A percentile compares a stretch with the other conserved stretches of the same genome.
Conservation (phyloP, 345 rosid species). For the Lumnitzera littorea region DNA sequence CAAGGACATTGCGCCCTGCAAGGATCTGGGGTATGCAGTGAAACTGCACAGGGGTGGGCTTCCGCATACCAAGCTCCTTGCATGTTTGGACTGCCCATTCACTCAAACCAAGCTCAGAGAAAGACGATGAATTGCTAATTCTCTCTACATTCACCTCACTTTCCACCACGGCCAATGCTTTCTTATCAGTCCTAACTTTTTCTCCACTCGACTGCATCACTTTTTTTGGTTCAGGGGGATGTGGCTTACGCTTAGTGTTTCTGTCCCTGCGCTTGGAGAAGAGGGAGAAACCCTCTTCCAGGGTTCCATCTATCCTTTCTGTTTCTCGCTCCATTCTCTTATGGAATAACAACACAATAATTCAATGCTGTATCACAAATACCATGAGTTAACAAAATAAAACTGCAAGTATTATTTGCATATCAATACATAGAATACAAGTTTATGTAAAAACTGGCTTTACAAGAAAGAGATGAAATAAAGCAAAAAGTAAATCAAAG, state of each 20-base stretch:
- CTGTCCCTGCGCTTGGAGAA: constrained; percentile 5
- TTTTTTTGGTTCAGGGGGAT: neutral
- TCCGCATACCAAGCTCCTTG: constrained; percentile 78
- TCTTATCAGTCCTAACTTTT: constrained; percentile 1
- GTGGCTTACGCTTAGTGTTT: neutral
- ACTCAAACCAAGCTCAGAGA: constrained; percentile 63
- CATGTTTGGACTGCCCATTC: constrained; percentile 82
- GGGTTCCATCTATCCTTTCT: too few species aligned
- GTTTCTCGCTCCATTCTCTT: constrained; percentile 13
- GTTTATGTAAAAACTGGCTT: too few species aligned
- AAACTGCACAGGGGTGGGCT: constrained; percentile 75
- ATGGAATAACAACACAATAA: too few species aligned
- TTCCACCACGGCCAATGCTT: neutral
- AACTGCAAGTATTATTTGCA: too few species aligned
- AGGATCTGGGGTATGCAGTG: constrained; percentile 81
- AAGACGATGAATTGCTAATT: constrained; percentile 11
- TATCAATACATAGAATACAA: too few species aligned
- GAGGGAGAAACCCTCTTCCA: constrained; percentile 12
- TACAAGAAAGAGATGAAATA: too few species aligned
- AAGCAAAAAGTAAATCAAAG: too few species aligned
- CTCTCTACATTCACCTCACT: too few species aligned
- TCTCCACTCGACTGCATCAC: constrained; percentile 7
- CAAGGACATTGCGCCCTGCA: constrained; percentile 66
- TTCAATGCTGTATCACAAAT: too few species aligned
- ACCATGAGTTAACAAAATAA: too few species aligned